phyloP scores from a whole-genome alignment of 177 flowering plant genomes.

The Tripterygium wilfordii region DNA sequence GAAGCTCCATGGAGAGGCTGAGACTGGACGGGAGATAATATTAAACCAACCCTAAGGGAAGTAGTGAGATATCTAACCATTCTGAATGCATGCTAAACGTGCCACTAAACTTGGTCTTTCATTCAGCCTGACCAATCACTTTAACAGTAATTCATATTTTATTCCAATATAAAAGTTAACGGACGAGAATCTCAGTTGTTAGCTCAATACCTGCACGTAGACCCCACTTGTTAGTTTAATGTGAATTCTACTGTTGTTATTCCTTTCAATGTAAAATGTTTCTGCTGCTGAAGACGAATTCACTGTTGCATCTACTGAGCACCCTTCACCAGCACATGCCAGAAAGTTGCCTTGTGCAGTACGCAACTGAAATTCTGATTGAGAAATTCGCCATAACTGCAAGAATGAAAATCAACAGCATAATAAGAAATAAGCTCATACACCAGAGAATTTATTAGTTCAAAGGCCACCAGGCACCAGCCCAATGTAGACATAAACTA shows the following conservation, averaged over 20 bases:
- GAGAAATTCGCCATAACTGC: conserved; percentile 89
- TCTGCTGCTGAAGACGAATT: conserved; percentile 43
- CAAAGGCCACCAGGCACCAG: too few species aligned
- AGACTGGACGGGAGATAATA: too few species aligned
- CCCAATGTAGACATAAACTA: too few species aligned
- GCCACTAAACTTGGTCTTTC: too few species aligned
- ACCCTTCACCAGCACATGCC: conserved; percentile 50
- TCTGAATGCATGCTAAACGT: too few species aligned
- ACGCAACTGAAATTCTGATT: conserved; percentile 59
- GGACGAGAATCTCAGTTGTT: too few species aligned
- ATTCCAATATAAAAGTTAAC: too few species aligned
- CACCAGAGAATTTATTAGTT: too few species aligned
- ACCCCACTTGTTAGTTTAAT: conserved; percentile 47
- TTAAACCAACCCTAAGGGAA: too few species aligned
- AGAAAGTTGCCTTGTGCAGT: conserved; percentile 63
- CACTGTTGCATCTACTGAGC: conserved; percentile 45
- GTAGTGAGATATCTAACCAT: too few species aligned
- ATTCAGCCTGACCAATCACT: too few species aligned
- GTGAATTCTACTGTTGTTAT: conserved; percentile 44
- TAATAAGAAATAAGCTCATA: not conserved
- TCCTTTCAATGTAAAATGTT: conserved; percentile 67
- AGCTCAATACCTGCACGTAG: conserved; percentile 77
- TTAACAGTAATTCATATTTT: not conserved
- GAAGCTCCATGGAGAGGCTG: too few species aligned
- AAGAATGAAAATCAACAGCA: not conserved